A percentile compares a stretch with the other conserved stretches of the same genome.
Evolutionary conservation across 1,284 basidiomycete species (phyloP).

Genomic region (Trichosporon ovoides): DNA sequence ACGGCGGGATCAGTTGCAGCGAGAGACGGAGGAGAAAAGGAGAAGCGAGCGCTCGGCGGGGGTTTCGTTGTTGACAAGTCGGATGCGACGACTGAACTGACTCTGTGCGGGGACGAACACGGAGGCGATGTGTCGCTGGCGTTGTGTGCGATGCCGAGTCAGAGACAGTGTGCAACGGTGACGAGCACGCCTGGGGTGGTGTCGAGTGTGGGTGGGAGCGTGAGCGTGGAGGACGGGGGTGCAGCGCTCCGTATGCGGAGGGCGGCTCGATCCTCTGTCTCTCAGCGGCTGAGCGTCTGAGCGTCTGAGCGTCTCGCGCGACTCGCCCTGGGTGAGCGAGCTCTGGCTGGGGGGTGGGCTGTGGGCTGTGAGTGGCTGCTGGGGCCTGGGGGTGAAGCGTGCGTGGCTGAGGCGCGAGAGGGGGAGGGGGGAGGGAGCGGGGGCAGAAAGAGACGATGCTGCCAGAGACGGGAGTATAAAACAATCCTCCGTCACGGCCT

Average conservation of each 20-base stretch:
- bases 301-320: too few species aligned
- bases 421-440: background rate
- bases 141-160: background rate
- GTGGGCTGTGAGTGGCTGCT: background rate
- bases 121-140: background rate
- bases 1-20: background rate
- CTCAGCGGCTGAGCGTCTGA: too few species aligned
- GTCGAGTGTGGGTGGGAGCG: background rate
- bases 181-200: background rate
- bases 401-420: background rate
- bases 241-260: too few species aligned
- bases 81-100: background rate
- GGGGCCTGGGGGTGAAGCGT: background rate
- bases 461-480: background rate
- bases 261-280: too few species aligned
- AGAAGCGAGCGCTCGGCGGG: too few species aligned
- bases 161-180: too few species aligned
- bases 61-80: background rate
- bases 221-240: background rate
- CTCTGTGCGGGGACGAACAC: background rate
- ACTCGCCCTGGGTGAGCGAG: background rate
- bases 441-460: background rate
- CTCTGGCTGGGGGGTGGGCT: background rate
- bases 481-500: background rate
- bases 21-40: background rate